Evolutionary conservation across 2,329 filamentous ascomycete genomes (phyloP).

Genomic region (Knoxdaviesia proteae): DNA sequence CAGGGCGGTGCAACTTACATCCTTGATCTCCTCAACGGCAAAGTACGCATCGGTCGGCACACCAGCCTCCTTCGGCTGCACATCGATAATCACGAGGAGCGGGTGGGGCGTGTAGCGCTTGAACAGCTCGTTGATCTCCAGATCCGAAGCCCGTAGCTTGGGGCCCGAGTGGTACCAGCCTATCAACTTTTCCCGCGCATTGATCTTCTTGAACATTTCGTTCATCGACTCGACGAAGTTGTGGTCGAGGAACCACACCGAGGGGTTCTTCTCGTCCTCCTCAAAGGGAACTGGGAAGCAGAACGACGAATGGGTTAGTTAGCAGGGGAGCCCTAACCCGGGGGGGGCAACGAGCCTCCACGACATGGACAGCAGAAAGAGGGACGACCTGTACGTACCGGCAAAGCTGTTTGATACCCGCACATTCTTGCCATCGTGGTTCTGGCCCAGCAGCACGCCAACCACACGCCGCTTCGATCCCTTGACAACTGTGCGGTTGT

Average conservation of each 20-base stretch:
- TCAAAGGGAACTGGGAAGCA: slow-evolving; percentile 66
- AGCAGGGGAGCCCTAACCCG: not conserved
- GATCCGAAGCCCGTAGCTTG: slow-evolving; percentile 85
- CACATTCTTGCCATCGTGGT: slow-evolving; percentile 74
- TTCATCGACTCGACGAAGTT: slow-evolving; percentile 99
- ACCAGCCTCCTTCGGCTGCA: slow-evolving; percentile 92
- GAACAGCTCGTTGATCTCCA: slow-evolving; percentile 99
- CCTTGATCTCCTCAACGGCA: slow-evolving; percentile 97
- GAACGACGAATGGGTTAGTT: slow-evolving; percentile 2
- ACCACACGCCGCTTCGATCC: slow-evolving; percentile 75
- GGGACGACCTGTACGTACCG: slow-evolving; percentile 29
- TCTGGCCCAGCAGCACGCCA: slow-evolving; percentile 83
- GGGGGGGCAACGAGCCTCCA: not conserved
- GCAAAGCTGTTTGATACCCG: slow-evolving; percentile 98
- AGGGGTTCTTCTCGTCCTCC: slow-evolving; percentile 95
- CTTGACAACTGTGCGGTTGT: slow-evolving; percentile 77
- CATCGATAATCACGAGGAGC: slow-evolving; percentile 90
- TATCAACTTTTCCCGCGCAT: slow-evolving; percentile 94
- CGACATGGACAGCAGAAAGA: slow-evolving; percentile 1
- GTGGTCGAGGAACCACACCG: slow-evolving; percentile 97
- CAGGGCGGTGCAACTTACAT: slow-evolving; percentile 38
- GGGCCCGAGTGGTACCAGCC: slow-evolving; percentile 99
- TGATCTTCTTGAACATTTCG: slow-evolving; percentile 99
- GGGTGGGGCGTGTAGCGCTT: slow-evolving; percentile 97
- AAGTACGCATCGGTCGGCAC: slow-evolving; percentile 98